Conservation (phyloP, 2,329 filamentous ascomycete species). For the Fusarium caatingaense region DNA sequence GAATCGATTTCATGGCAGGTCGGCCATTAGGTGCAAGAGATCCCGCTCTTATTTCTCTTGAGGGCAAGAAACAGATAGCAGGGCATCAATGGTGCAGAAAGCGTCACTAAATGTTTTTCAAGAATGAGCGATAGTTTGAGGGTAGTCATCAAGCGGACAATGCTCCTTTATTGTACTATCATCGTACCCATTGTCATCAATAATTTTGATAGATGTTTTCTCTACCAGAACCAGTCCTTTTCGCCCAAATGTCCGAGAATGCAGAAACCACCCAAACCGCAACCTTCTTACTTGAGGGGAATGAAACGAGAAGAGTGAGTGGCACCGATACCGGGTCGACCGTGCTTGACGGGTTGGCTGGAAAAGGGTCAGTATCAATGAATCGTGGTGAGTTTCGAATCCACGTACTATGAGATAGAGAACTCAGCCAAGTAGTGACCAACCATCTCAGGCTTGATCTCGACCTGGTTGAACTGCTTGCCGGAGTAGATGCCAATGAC, state of each 20-base stretch:
- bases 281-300: slow-evolving; percentile 95
- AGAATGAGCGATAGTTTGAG: slow-evolving; percentile 32
- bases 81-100: neutral
- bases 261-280: slow-evolving; percentile 64
- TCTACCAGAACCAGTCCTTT: slow-evolving; percentile 68
- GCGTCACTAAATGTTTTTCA: slow-evolving; percentile 17
- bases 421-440: slow-evolving; percentile 99
- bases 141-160: slow-evolving; percentile 51
- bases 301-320: slow-evolving; percentile 99
- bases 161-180: slow-evolving; percentile 58
- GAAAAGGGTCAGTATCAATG: slow-evolving; percentile 60
- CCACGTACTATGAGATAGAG: slow-evolving; percentile 98
- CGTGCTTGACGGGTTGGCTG: slow-evolving; percentile 99
- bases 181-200: slow-evolving; percentile 59
- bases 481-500: slow-evolving; percentile 99
- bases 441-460: slow-evolving; percentile 99
- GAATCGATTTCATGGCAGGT: neutral
- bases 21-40: neutral
- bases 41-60: neutral
- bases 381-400: neutral
- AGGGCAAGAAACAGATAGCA: neutral
- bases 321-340: slow-evolving; percentile 99
- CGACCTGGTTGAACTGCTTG: slow-evolving; percentile 99
- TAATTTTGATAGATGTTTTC: slow-evolving; percentile 58
- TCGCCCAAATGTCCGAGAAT: slow-evolving; percentile 69